These are phyloP conservation scores for Debaryomyces sp. DNA, from an alignment of 1,139 yeast species.

Conservation along the genomic window DNA sequence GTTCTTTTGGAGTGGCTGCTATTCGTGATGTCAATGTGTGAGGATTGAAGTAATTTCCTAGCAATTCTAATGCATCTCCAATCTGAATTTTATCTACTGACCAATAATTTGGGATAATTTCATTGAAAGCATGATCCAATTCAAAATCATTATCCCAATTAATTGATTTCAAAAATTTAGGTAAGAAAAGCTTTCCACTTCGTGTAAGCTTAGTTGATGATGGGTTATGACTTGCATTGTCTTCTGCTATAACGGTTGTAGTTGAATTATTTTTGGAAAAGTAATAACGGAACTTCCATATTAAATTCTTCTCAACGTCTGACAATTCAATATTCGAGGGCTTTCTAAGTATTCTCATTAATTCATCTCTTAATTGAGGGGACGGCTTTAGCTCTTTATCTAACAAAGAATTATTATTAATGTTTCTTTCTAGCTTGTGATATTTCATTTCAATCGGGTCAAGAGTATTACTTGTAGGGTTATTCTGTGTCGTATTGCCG, in stretches of 20 bases:
- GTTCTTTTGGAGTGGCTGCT: conserved; percentile 1
- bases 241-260: conserved; percentile 19
- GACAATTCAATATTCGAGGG: conserved; percentile 84
- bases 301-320: conserved; percentile 81
- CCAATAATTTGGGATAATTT: conserved; percentile 49
- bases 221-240: conserved; percentile 13
- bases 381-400: conserved; percentile 91
- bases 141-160: conserved; percentile 88
- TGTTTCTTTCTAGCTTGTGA: conserved; percentile 75
- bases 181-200: conserved; percentile 55
- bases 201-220: conserved; percentile 14
- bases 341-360: conserved; percentile 65
- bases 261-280: conserved; percentile 60
- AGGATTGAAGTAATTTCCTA: conserved; percentile 70
- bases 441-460: conserved; percentile 91
- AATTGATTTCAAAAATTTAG: conserved; percentile 84
- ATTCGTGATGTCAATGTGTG: conserved; percentile 30
- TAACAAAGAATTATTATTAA: conserved; percentile 71
- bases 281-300: conserved; percentile 92
- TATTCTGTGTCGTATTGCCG: conserved; percentile 16
- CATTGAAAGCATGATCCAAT: conserved; percentile 72
- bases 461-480: conserved; percentile 22
- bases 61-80: conserved; percentile 87
- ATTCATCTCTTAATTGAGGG: conserved; percentile 76
- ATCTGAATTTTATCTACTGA: conserved; percentile 74